Percentiles rank a stretch among this genome's conserved stretches.
Evolutionary conservation across 768 basidiomycete species (phyloP).

Genomic region (Trametes cinnabarina): DNA sequence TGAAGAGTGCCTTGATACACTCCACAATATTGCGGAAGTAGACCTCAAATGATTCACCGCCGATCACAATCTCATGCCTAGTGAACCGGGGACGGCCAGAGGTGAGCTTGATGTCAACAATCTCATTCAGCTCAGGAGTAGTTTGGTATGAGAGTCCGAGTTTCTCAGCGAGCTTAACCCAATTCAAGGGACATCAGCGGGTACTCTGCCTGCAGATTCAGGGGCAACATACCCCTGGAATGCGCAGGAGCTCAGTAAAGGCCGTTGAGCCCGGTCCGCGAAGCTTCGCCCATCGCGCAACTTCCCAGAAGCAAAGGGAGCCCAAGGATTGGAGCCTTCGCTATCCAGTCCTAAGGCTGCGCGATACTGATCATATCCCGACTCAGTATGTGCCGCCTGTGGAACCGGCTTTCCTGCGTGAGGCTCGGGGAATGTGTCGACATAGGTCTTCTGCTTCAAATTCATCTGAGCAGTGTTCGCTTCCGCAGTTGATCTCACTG

Average conservation of each 20-base stretch:
- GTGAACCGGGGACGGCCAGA: slow-evolving; percentile 30
- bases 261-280: slow-evolving; percentile 37
- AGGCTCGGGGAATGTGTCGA: too few species aligned
- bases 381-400: too few species aligned
- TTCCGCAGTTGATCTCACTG: too few species aligned
- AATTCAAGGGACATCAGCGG: too few species aligned
- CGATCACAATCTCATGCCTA: slow-evolving; percentile 29
- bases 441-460: too few species aligned
- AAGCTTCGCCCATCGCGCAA: slow-evolving; percentile 41
- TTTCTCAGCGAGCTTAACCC: slow-evolving; percentile 17
- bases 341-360: too few species aligned
- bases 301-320: too few species aligned
- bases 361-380: too few species aligned
- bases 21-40: slow-evolving; percentile 36
- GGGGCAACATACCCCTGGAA: slow-evolving; percentile 35
- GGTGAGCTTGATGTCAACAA: slow-evolving; percentile 30
- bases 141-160: slow-evolving; percentile 36
- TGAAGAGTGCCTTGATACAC: slow-evolving; percentile 36
- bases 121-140: slow-evolving; percentile 32
- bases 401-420: too few species aligned
- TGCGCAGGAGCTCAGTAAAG: slow-evolving; percentile 37
- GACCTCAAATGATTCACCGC: slow-evolving; percentile 32
- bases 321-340: too few species aligned
- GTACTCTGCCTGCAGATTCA: background rate
- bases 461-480: too few species aligned